Percentiles rank a stretch among this genome's conserved stretches.
phyloP scores from a whole-genome alignment of 73 alveolate genomes.

The Paramecium pentaurelia region DNA sequence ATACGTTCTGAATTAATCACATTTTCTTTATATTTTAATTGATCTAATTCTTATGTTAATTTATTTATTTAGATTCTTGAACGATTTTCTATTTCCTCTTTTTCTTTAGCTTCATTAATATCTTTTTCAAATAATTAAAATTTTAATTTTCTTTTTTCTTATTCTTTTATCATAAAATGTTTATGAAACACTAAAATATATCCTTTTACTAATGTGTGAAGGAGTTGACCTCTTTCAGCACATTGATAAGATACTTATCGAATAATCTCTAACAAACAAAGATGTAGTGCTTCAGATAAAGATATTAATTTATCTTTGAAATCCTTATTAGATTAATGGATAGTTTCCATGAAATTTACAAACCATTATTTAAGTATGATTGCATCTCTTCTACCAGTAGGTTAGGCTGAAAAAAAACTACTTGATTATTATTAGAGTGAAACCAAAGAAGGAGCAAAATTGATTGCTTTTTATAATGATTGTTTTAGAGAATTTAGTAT shows the following conservation, averaged over 20 bases:
- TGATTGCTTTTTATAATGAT: neutral
- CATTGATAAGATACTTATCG: slow-evolving; percentile 31
- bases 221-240: slow-evolving; percentile 11
- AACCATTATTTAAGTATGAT: slow-evolving; percentile 2
- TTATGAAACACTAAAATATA: neutral
- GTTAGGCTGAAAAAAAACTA: slow-evolving; percentile 5
- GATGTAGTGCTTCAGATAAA: neutral
- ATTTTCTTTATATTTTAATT: neutral
- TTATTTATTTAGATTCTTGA: neutral
- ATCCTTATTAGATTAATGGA: neutral
- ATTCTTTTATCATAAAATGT: neutral
- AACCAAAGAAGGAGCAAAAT: neutral
- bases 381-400: slow-evolving; percentile 41
- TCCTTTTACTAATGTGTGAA: neutral
- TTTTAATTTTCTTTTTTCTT: neutral
- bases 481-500: neutral
- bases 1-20: neutral
- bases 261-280: neutral
- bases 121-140: neutral
- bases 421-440: neutral
- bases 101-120: neutral
- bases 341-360: neutral
- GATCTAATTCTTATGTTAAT: neutral
- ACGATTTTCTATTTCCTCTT: neutral
- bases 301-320: neutral